Evolutionary conservation across 768 basidiomycete genomes (phyloP), one percentile per base, ranked within the genome.

Genomic region (Mycena indigotica): DNA sequence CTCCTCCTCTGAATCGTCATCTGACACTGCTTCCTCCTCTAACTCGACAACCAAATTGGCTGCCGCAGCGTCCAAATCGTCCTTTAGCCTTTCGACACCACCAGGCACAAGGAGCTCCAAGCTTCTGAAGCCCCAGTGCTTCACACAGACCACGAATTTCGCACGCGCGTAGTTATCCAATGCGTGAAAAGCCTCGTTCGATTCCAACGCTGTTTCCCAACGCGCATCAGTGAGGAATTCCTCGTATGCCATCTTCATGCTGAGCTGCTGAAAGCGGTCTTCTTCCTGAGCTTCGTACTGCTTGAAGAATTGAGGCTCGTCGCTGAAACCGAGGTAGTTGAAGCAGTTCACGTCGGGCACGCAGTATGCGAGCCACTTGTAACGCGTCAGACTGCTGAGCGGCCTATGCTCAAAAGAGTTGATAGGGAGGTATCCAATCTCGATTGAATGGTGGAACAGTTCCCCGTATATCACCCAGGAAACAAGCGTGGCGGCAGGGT

Each of bases 291-390:
- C 56, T 1, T 35, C 39, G 29, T 56, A 62, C 5, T 48, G 29
- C 21, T 56, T 8, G 32, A 58, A 53, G 29, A 62, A 62, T 3
- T 52, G 39, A 4, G 57, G 61, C 6, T 46, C 12, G 4, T 32
- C 16, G 39, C 2, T 4, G 29, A 58, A 62, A 8, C 17, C 16
- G 53, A 62, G 40, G 48, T 62, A 53, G 6, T 46, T 12, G 51
- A 58, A 58, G n/a, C 50, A 53, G 46, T 58, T 56, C 38, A 53
- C 51, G n/a, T 62, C 57, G 45, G 61, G 61, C 50, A 62, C 45
- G 61, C 61, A 62, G 23, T 56, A 62, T 2, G 57, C 61, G 23
- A 62, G 56, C 61, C 54, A 58, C 40, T 58, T 62, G 61, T 53
- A 56, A 6, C 61, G 44, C 4, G 45, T 53, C 40, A 62, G 8